These are phyloP conservation scores for Colletotrichum brevisporum DNA, from an alignment of 2,329 filamentous ascomycete genomes.

Conservation along the genomic window DNA sequence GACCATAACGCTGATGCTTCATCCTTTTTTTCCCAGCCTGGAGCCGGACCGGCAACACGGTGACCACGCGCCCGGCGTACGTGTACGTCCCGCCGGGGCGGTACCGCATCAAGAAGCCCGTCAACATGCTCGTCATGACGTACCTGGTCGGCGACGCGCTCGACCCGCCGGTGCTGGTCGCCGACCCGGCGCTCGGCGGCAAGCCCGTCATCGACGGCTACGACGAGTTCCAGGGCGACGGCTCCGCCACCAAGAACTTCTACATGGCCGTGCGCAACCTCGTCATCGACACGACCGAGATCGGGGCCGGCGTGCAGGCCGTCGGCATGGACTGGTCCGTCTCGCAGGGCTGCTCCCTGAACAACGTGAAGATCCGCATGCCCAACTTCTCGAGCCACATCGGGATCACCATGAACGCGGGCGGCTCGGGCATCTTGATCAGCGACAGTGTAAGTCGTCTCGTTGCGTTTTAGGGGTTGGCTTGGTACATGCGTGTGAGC, in stretches of 20 bases:
- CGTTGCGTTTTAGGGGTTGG: too few relatives aligned
- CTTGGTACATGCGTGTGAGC: too few relatives aligned
- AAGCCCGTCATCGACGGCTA: conserved; percentile 44
- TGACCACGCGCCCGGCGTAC: conserved; percentile 43
- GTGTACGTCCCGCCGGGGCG: conserved; percentile 50
- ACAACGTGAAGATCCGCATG: conserved; percentile 52
- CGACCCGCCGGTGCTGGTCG: conserved; percentile 48
- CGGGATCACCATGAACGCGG: conserved; percentile 53
- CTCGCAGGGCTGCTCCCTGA: conserved; percentile 48
- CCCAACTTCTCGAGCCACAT: conserved; percentile 50
- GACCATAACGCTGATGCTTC: too few relatives aligned
- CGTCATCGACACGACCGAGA: conserved; percentile 46
- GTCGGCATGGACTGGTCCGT: conserved; percentile 50
- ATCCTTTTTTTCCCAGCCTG: conserved; percentile 21
- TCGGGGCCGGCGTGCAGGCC: conserved; percentile 41
- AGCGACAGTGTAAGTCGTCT: conserved; percentile 44
- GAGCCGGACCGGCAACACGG: conserved; percentile 46
- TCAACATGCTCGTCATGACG: conserved; percentile 50
- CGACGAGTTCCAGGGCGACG: conserved; percentile 46
- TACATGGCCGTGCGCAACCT: conserved; percentile 52
- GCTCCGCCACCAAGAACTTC: conserved; percentile 49
- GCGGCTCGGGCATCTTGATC: conserved; percentile 50
- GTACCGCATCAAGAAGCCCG: conserved; percentile 48
- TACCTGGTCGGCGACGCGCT: conserved; percentile 50
- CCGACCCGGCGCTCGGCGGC: conserved; percentile 39